Base-by-base conservation (phyloP, 805 yeast genomes). In the Torulaspora indica region DNA sequence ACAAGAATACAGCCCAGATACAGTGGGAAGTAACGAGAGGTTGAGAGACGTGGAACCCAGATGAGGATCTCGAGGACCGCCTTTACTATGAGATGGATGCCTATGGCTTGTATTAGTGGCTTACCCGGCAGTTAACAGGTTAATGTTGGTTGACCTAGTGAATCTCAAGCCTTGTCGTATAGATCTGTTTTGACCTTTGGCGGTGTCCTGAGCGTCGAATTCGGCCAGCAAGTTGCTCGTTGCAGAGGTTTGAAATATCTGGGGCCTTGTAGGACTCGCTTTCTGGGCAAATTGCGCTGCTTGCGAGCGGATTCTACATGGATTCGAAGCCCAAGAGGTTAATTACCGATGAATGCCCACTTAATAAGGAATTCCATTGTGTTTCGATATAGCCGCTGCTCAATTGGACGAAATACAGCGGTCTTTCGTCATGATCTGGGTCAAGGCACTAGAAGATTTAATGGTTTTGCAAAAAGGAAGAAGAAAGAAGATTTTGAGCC, bases 401-500 rank as follows among this genome's bases (percentile, higher is more conserved):
- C 23, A 14, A 24, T 32, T 23, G 24, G 31, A 31, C 15, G 17
- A 12, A 15, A 27, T 5, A 7, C 30, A 30, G 35, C 25, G 10
- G 9, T 31, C 2, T 31, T 8, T 9, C 35, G 35, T n/a, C 36
- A 14, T 8, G 18, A 10, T 14, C 36, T 35, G 7, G 29, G 20
- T 8, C 14, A 23, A 6, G 4, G 23, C 15, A 23, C 4, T 24
- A 34, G 42, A 24, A 12, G 29, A 12, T 33, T 37, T 24, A 42
- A 38, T 34, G 28, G 43, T 3, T 29, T 27, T 18, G 10, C 15
- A 7, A 38, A 30, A 14, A 37, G 38, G 9, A 35, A 41, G 29
- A 20, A 7, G 9, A 22, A 25, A 10, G 27, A 12, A 7, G 36
- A 44, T 20, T 32, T 41, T 4, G 51, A 47, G 17, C 48, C 49